Evolutionary conservation across 768 basidiomycete genomes (phyloP).

Genomic region (Cystofilobasidium bisporidii): DNA sequence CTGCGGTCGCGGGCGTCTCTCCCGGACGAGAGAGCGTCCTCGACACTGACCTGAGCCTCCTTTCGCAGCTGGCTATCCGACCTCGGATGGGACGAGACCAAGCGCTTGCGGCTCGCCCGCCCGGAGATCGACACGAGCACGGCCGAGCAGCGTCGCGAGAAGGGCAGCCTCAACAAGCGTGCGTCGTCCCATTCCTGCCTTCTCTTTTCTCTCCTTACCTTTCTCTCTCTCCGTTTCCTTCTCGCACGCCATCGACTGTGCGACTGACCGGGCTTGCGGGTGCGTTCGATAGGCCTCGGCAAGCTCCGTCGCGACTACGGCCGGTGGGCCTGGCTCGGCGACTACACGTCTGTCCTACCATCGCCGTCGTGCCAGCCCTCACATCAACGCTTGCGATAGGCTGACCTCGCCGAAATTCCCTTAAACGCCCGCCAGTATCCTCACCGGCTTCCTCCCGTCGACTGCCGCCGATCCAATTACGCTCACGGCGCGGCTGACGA

Average conservation of each 20-base stretch:
- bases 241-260: too few relatives aligned
- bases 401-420: too few relatives aligned
- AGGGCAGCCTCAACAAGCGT: slow-evolving; percentile 8
- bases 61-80: background rate
- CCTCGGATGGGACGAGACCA: background rate
- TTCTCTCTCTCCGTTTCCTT: background rate
- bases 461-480: background rate
- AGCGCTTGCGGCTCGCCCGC: background rate
- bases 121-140: background rate
- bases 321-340: background rate
- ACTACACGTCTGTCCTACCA: background rate
- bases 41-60: too few relatives aligned
- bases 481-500: background rate
- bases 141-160: background rate
- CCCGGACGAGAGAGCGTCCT: too few relatives aligned
- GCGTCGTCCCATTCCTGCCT: background rate
- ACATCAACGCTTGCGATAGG: too few relatives aligned
- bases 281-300: background rate
- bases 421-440: background rate
- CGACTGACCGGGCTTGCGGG: too few relatives aligned
- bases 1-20: background rate
- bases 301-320: slow-evolving; percentile 6
- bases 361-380: background rate
- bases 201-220: background rate
- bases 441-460: background rate